Evolutionary conservation across 108 stramenopile species (phyloP).

Genomic region (Nitzschia putrida): DNA sequence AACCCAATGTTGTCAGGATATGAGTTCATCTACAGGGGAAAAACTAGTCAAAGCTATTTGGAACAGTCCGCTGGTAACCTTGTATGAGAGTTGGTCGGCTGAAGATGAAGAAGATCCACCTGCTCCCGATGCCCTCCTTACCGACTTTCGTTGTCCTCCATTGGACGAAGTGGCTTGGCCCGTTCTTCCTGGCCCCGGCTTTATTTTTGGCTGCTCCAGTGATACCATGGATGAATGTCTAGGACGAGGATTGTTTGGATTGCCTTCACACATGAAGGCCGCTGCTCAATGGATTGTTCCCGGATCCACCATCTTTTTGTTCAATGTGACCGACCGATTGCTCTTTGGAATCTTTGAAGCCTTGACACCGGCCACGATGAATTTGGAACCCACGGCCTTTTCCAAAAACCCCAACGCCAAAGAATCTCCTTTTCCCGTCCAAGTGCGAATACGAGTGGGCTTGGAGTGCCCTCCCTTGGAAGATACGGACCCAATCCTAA

Average conservation of each 20-base stretch:
- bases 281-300: conserved; percentile 76
- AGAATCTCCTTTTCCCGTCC: conserved; percentile 83
- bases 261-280: conserved; percentile 86
- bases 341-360: conserved; percentile 92
- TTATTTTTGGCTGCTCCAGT: conserved; percentile 85
- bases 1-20: conserved; percentile 81
- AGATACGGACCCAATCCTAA: conserved; percentile 79
- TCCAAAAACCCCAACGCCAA: conserved; percentile 87
- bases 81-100: conserved; percentile 76
- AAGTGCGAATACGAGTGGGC: conserved; percentile 78
- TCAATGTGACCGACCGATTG: conserved; percentile 82
- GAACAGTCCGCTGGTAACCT: conserved; percentile 83
- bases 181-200: conserved; percentile 77
- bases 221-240: conserved; percentile 90
- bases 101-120: conserved; percentile 74
- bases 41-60: conserved; percentile 85
- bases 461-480: conserved; percentile 86
- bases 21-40: conserved; percentile 78
- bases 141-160: conserved; percentile 75
- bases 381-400: conserved; percentile 84
- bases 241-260: conserved; percentile 84
- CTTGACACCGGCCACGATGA: conserved; percentile 70
- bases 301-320: conserved; percentile 81
- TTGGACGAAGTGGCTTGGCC: conserved; percentile 79
- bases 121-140: conserved; percentile 60